A percentile compares a stretch with the other conserved stretches of the same genome.
Evolutionary conservation across 2,329 filamentous ascomycete genomes (phyloP).

Genomic region (Arthrocladium fulminans): DNA sequence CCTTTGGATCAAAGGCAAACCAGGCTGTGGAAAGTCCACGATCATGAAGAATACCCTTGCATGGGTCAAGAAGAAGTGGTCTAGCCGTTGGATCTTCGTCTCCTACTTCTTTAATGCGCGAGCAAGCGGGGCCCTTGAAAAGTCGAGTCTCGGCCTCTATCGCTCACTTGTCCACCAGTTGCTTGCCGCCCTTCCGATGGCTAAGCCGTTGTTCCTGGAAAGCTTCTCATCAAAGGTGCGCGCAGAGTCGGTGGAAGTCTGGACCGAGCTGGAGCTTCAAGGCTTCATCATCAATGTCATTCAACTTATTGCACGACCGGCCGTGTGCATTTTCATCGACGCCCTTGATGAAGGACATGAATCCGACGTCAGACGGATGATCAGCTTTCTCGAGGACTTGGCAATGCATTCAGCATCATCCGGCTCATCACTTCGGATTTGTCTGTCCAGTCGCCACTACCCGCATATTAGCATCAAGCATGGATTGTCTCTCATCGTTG

Average conservation of each 20-base stretch:
- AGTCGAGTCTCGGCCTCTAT: constrained; percentile 41
- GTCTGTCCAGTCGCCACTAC: constrained; percentile 39
- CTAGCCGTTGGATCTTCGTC: constrained; percentile 22
- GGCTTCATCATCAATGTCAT: not conserved
- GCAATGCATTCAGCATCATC: constrained; percentile 14
- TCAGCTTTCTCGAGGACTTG: constrained; percentile 30
- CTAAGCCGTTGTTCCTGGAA: not conserved
- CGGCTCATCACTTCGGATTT: constrained; percentile 24
- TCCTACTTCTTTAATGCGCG: constrained; percentile 46
- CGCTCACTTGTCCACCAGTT: constrained; percentile 27
- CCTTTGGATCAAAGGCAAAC: constrained; percentile 34
- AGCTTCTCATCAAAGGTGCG: not conserved
- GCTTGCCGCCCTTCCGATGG: constrained; percentile 19
- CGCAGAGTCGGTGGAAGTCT: not conserved
- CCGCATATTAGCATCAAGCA: constrained; percentile 31
- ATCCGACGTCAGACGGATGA: constrained; percentile 30
- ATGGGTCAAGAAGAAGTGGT: constrained; percentile 3
- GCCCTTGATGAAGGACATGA: constrained; percentile 41
- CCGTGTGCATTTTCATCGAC: constrained; percentile 30
- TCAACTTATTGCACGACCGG: no score
- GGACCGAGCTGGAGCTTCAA: not conserved
- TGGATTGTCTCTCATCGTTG: constrained; percentile 27
- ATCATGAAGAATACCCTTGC: constrained; percentile 26
- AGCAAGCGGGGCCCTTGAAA: constrained; percentile 36
- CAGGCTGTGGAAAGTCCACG: constrained; percentile 31